Conservation (phyloP, 1,284 basidiomycete species). For the Papiliotrema nemorosa region DNA sequence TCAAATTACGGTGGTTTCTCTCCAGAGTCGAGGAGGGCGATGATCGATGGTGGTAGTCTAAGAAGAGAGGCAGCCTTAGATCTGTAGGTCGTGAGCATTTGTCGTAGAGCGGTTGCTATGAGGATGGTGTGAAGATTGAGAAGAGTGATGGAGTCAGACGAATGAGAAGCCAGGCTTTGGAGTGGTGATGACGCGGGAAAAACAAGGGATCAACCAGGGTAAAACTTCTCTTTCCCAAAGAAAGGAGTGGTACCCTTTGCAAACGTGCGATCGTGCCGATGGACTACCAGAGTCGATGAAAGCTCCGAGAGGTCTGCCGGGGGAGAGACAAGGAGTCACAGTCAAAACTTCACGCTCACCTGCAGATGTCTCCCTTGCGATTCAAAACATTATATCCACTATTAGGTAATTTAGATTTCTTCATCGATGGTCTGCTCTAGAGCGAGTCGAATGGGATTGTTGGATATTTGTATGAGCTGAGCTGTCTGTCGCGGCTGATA, state of each 20-base stretch:
- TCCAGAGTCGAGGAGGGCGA: conserved; percentile 41
- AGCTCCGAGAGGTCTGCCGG: too few relatives aligned
- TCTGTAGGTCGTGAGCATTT: conserved; percentile 17
- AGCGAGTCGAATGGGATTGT: too few relatives aligned
- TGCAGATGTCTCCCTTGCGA: conserved; percentile 28
- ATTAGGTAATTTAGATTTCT: conserved; percentile 45
- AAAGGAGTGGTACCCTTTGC: too few relatives aligned
- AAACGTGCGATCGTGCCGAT: too few relatives aligned
- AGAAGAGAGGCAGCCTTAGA: conserved; percentile 38
- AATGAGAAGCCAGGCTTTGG: too few relatives aligned
- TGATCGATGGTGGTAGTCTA: conserved; percentile 42
- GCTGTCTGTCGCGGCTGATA: too few relatives aligned
- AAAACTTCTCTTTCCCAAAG: too few relatives aligned
- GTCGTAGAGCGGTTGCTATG: neutral
- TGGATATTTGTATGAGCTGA: too few relatives aligned
- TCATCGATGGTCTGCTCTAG: conserved; percentile 18
- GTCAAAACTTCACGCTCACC: conserved; percentile 21
- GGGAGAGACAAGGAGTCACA: too few relatives aligned
- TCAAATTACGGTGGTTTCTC: conserved; percentile 48
- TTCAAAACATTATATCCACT: conserved; percentile 32
- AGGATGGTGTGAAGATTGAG: neutral
- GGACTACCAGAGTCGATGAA: too few relatives aligned
- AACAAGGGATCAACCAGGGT: too few relatives aligned
- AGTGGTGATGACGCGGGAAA: too few relatives aligned
- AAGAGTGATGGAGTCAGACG: neutral